These are phyloP conservation scores for Cutaneotrichosporon daszewskae DNA, from an alignment of 1,284 basidiomycete genomes.

Conservation along the genomic window DNA sequence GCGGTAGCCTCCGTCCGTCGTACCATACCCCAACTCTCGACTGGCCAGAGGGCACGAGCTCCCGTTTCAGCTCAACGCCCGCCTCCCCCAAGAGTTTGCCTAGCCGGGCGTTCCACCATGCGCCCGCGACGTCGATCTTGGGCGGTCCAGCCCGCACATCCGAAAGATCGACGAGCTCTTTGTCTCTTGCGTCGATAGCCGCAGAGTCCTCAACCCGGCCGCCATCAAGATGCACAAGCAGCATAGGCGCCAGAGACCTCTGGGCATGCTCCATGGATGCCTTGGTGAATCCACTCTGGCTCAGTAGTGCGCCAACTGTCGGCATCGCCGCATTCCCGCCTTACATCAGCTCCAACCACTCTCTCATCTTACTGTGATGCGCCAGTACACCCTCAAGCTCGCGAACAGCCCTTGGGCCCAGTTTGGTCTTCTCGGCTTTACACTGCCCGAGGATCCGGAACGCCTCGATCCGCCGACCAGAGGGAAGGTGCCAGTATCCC, in stretches of 20 bases:
- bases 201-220: background rate
- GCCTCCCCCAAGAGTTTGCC: background rate
- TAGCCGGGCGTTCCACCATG: constrained; percentile 16
- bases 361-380: constrained; percentile 21
- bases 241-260: constrained; percentile 65
- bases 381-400: constrained; percentile 78
- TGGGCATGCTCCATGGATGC: constrained; percentile 61
- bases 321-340: constrained; percentile 11
- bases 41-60: background rate
- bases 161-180: no score
- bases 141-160: background rate
- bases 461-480: constrained; percentile 34
- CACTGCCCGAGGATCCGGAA: constrained; percentile 80
- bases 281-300: constrained; percentile 68
- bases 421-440: constrained; percentile 76
- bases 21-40: constrained; percentile 13
- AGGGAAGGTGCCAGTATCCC: constrained; percentile 86
- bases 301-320: constrained; percentile 65
- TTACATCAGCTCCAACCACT: background rate
- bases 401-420: constrained; percentile 70
- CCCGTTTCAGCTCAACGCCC: constrained; percentile 9
- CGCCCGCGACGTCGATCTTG: background rate
- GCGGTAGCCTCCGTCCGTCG: constrained; percentile 9
- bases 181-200: background rate
- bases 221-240: constrained; percentile 62